Evolutionary conservation across 1,284 basidiomycete species (phyloP).

Genomic region (Cutaneotrichosporon mucoides): DNA sequence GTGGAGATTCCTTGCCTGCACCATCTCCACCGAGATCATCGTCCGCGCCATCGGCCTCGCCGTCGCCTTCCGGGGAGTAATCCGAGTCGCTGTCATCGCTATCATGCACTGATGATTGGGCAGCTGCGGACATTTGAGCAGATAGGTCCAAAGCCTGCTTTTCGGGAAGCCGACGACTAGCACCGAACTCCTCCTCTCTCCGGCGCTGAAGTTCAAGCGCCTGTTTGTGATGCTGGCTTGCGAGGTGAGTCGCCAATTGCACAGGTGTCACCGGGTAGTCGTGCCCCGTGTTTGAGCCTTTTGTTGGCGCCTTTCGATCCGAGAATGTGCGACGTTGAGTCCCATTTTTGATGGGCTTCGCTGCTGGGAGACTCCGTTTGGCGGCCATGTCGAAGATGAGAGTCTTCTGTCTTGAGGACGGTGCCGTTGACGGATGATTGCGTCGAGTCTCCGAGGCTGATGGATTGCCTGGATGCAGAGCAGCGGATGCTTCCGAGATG

Average conservation of each 20-base stretch:
- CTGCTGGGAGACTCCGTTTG: too few species aligned
- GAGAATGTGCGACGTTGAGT: too few species aligned
- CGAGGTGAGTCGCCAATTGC: neutral
- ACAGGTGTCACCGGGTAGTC: neutral
- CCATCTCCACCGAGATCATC: neutral
- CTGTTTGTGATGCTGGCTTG: neutral
- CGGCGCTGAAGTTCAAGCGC: conserved; percentile 7
- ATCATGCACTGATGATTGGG: neutral
- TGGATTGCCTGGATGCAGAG: too few species aligned
- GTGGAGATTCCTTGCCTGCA: too few species aligned
- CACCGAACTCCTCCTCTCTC: conserved; percentile 32
- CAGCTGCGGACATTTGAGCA: neutral
- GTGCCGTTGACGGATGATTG: too few species aligned
- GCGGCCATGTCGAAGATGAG: too few species aligned
- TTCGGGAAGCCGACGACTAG: conserved; percentile 21
- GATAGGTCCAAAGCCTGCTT: conserved; percentile 20
- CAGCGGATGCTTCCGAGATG: too few species aligned
- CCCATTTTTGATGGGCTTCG: too few species aligned
- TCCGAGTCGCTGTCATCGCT: conserved; percentile 28
- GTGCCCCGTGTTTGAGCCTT: too few species aligned
- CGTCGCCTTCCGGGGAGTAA: conserved; percentile 2
- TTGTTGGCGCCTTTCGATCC: too few species aligned
- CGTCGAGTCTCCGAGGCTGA: too few species aligned
- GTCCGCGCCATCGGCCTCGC: conserved; percentile 12
- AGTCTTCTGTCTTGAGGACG: too few species aligned